Conservation (phyloP, 345 rosid species). For the Theobroma cacao region DNA sequence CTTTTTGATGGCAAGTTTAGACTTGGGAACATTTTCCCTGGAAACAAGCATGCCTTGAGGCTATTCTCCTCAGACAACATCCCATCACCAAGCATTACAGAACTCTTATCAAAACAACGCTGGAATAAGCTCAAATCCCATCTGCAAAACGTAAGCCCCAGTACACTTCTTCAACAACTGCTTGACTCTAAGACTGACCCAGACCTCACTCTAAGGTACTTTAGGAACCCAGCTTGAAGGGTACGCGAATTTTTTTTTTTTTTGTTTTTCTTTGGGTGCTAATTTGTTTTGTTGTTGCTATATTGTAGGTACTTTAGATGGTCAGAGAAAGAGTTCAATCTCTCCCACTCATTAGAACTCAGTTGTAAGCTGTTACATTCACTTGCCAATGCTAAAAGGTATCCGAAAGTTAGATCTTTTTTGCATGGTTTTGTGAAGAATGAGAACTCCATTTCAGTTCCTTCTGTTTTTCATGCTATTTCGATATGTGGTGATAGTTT, state of each 20-base stretch:
- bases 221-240: background rate
- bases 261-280: background rate
- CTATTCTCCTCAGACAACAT: background rate
- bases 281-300: background rate
- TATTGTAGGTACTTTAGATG: constrained; percentile 43
- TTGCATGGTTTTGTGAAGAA: constrained; percentile 51
- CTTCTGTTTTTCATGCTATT: constrained; percentile 58
- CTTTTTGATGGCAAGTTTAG: background rate
- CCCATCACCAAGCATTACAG: constrained; percentile 19
- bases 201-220: constrained; percentile 40
- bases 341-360: constrained; percentile 40
- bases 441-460: constrained; percentile 33
- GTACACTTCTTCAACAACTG: constrained; percentile 38
- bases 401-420: constrained; percentile 64
- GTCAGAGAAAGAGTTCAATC: constrained; percentile 43
- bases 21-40: background rate
- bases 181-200: constrained; percentile 55
- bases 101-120: constrained; percentile 57
- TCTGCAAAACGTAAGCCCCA: constrained; percentile 33
- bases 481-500: constrained; percentile 48
- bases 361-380: constrained; percentile 45
- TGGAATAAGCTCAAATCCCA: constrained; percentile 52
- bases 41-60: background rate
- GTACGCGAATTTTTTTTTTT: background rate
- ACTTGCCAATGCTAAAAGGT: constrained; percentile 46